phyloP scores from a whole-genome alignment of 2,329 filamentous ascomycete species.

The Cladophialophora carrionii region DNA sequence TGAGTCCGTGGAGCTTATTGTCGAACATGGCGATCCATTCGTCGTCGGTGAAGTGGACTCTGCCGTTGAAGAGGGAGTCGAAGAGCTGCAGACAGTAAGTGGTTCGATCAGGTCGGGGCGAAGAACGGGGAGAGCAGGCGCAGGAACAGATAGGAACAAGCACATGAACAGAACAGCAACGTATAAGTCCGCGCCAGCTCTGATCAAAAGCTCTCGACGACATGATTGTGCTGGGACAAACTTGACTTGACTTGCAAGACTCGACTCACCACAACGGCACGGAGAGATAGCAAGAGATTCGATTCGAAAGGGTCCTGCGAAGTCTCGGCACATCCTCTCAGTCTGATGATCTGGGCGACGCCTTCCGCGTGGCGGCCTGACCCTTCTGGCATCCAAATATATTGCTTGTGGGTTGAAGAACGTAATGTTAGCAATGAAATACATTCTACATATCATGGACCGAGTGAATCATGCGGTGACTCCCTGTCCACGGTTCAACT shows the following conservation, averaged over 20 bases:
- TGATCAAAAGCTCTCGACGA: no score
- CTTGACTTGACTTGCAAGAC: not conserved
- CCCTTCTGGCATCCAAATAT: constrained; percentile 36
- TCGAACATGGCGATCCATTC: constrained; percentile 30
- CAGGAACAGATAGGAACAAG: not conserved
- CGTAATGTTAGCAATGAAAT: not conserved
- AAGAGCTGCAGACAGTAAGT: constrained; percentile 20
- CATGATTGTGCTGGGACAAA: no score
- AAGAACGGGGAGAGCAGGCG: not conserved
- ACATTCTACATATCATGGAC: not conserved
- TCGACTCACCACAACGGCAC: constrained; percentile 29
- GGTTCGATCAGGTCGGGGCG: not conserved
- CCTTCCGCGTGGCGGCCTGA: constrained; percentile 43
- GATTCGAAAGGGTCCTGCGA: constrained; percentile 18
- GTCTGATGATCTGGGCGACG: constrained; percentile 39
- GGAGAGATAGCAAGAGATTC: constrained; percentile 22
- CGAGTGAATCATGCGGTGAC: not conserved
- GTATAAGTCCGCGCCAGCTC: no score
- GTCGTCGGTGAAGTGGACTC: constrained; percentile 21
- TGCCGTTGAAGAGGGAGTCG: constrained; percentile 26
- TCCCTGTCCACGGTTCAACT: not conserved
- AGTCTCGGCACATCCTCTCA: constrained; percentile 11
- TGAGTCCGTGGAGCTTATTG: constrained; percentile 40
- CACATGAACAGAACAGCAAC: not conserved
- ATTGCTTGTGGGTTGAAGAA: constrained; percentile 6